Base-by-base conservation (phyloP, 2,329 filamentous ascomycete genomes). In the Graphilbum sp. region DNA sequence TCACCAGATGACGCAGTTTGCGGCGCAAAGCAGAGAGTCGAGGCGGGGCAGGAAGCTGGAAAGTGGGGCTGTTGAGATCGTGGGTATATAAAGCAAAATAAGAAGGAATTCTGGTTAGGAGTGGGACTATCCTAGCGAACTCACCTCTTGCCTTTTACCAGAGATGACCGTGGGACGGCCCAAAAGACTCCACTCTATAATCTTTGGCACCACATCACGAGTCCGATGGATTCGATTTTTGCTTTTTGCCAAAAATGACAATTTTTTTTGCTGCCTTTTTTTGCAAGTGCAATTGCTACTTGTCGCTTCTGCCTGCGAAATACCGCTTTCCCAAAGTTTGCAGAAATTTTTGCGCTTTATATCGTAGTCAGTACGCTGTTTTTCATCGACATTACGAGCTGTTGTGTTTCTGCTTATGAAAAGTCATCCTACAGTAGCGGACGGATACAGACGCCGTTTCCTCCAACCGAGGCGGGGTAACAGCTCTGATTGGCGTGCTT, bases 71-170 rank as follows among this genome's bases (percentile, higher is more conserved):
- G 13, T n/a, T n/a, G 19, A 34, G 36, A 36, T 42, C 36, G 34
- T 31, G 31, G 31, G 16, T 37, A 36, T 45, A 45, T 45, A 45
- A 38, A 13, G 4, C 10, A 18, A 41, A 40, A 38, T 38, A 44
- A 40, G 27, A 34, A 11, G 15, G 21, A 39, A 29, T 12, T 34
- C 39, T 32, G 42, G 42, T 42, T 47, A 43, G 45, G 45, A 47
- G 45, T 47, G 45, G 45, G 45, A 47, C 44, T 46, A 45, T 47
- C 44, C 45, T 47, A 47, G 45, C 45, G 45, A 47, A 47, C 44
- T 47, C 45, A 47, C 45, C 45, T 47, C 45, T 47, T 47, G 45
- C 45, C 45, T 47, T 47, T 47, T 47, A 47, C 45, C 45, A 47
- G 45, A 47, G 45, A 47, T 47, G 45, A 47, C 45, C 45, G 45